Evolutionary conservation across 2,329 filamentous ascomycete genomes (phyloP).

Genomic region (Claviceps capensis): DNA sequence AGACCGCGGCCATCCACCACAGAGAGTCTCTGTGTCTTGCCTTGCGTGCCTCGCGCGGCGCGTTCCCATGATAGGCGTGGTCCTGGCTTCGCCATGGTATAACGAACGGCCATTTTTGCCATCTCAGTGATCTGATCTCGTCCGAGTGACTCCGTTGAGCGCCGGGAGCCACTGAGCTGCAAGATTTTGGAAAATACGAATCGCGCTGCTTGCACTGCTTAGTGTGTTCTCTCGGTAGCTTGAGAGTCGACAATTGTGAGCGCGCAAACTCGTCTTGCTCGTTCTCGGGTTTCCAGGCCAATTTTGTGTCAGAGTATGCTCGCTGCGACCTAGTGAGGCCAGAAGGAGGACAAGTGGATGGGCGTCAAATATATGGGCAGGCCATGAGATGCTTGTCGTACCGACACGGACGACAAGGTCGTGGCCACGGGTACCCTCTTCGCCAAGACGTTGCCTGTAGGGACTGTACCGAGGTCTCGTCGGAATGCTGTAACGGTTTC

Average conservation of each 20-base stretch:
- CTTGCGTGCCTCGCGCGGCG: slow-evolving; percentile 28
- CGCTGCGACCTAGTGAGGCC: slow-evolving; percentile 26
- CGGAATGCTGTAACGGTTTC: slow-evolving; percentile 5
- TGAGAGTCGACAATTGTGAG: slow-evolving; percentile 9
- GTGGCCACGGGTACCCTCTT: slow-evolving; percentile 31
- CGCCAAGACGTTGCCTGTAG: slow-evolving; percentile 47
- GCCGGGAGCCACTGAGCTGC: slow-evolving; percentile 37
- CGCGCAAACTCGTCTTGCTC: slow-evolving; percentile 26
- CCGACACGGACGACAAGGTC: slow-evolving; percentile 45
- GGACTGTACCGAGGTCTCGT: slow-evolving; percentile 39
- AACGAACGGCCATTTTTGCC: slow-evolving; percentile 38
- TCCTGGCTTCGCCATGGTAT: slow-evolving; percentile 53
- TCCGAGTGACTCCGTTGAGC: slow-evolving; percentile 50
- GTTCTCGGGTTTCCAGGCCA: slow-evolving; percentile 36
- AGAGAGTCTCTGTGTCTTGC: no score
- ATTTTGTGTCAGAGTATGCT: slow-evolving; percentile 45
- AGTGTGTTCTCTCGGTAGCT: no score
- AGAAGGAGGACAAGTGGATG: slow-evolving; percentile 41
- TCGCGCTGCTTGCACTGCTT: background rate
- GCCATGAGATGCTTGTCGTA: slow-evolving; percentile 39
- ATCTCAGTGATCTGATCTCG: slow-evolving; percentile 35
- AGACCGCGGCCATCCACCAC: no score
- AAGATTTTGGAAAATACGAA: slow-evolving; percentile 26
- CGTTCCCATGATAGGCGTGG: slow-evolving; percentile 51
- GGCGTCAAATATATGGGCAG: slow-evolving; percentile 50